phyloP scores from a whole-genome alignment of 2,329 filamentous ascomycete species.

The Leptographium procerum region DNA sequence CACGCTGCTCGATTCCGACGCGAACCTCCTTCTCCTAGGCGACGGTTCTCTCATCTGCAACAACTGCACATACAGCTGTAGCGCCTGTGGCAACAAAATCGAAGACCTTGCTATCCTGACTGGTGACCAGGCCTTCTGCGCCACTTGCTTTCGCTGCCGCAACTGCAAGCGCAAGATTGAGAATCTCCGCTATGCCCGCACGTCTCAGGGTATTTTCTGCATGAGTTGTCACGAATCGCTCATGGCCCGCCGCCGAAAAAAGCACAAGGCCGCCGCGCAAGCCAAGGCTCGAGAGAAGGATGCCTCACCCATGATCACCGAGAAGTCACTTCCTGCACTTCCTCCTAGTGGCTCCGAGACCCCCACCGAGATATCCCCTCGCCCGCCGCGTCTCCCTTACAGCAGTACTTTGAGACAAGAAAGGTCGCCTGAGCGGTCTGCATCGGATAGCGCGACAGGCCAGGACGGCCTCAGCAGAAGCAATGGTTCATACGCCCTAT shows the following conservation, averaged over 20 bases:
- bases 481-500: conserved; percentile 43
- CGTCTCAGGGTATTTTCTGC: conserved; percentile 96
- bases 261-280: conserved; percentile 56
- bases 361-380: conserved; percentile 58
- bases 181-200: conserved; percentile 92
- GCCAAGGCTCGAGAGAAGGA: conserved; percentile 54
- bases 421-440: conserved; percentile 40
- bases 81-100: conserved; percentile 92
- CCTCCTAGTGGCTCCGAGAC: conserved; percentile 64
- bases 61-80: conserved; percentile 98
- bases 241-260: conserved; percentile 86
- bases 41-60: conserved; percentile 98
- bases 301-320: conserved; percentile 56
- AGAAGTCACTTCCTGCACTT: conserved; percentile 87
- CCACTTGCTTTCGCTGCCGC: conserved; percentile 89
- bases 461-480: not conserved
- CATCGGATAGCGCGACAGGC: conserved; percentile 19
- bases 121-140: conserved; percentile 95
- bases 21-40: conserved; percentile 90
- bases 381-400: conserved; percentile 44
- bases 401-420: conserved; percentile 38
- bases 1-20: conserved; percentile 93
- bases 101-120: conserved; percentile 96
- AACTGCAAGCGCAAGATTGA: conserved; percentile 99
- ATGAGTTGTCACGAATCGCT: conserved; percentile 97